Conservation (phyloP, 805 yeast species). For the Limtongozyma cylindracea region DNA sequence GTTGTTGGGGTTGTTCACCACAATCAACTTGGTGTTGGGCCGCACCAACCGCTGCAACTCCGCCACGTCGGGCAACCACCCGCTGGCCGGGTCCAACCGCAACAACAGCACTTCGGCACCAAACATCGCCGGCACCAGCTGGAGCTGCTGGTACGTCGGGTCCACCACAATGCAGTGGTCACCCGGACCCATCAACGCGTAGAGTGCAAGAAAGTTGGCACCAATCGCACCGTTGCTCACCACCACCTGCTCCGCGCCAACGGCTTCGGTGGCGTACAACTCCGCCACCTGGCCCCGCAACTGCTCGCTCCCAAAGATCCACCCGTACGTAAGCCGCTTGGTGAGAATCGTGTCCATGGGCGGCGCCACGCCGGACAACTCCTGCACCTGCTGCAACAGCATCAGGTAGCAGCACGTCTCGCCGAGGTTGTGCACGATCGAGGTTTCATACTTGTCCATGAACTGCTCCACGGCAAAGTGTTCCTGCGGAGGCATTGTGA, state of each 20-base stretch:
- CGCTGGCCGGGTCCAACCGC: conserved; percentile 8
- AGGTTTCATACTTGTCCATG: conserved; percentile 22
- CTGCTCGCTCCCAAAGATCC: conserved; percentile 17
- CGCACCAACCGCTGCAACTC: conserved; percentile 7
- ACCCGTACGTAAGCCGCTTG: conserved; percentile 15
- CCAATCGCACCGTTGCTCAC: conserved; percentile 31
- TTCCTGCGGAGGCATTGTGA: conserved; percentile 17
- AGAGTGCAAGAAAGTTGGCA: conserved; percentile 20
- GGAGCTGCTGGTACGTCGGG: conserved; percentile 24
- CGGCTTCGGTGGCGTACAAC: conserved; percentile 7
- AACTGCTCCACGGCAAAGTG: conserved; percentile 25
- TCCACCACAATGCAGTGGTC: conserved; percentile 21
- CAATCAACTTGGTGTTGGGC: conserved; percentile 15
- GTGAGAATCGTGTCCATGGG: conserved; percentile 1
- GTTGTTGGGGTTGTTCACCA: conserved; percentile 12
- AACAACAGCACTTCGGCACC: conserved; percentile 9
- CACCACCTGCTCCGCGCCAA: conserved; percentile 12
- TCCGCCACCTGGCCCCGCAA: conserved; percentile 11
- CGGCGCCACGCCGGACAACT: conserved; percentile 1
- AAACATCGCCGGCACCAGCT: conserved; percentile 19
- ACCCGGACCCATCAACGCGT: conserved; percentile 14
- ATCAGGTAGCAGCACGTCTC: conserved; percentile 26
- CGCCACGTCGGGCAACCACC: conserved; percentile 11
- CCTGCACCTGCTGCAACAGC: conserved; percentile 11
- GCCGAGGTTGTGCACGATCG: conserved; percentile 15